Conservation (phyloP, 75 land plant species). For the Chamaecyparis obtusa region DNA sequence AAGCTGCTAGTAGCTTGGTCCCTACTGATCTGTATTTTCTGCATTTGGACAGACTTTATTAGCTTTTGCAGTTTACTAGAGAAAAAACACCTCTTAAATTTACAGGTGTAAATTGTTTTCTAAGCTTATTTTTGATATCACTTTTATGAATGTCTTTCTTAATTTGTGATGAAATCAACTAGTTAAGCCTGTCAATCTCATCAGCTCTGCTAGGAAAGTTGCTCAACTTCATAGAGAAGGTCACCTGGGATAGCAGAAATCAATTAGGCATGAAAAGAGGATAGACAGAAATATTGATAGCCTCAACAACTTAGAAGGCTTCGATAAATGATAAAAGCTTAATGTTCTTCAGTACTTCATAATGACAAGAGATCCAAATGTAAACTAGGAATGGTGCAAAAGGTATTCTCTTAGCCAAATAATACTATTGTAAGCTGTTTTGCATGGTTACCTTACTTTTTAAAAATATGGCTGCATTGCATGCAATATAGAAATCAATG, state of each 20-base stretch:
- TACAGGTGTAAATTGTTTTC: neutral
- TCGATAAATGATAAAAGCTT: neutral
- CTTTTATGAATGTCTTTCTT: neutral
- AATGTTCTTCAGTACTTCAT: neutral
- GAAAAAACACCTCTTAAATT: neutral
- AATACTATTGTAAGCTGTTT: neutral
- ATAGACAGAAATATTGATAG: neutral
- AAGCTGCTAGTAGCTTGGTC: neutral
- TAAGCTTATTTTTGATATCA: neutral
- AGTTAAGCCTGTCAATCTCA: neutral
- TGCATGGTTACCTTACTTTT: neutral
- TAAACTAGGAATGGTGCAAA: neutral
- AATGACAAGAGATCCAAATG: neutral
- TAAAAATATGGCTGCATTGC: neutral
- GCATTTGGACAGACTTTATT: neutral
- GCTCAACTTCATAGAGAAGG: neutral
- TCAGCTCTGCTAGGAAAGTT: neutral
- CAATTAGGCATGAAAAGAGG: neutral
- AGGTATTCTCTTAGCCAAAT: neutral
- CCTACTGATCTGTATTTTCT: neutral
- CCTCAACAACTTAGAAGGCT: neutral
- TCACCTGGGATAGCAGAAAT: neutral
- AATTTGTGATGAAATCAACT: neutral
- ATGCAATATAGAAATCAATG: too few relatives aligned
- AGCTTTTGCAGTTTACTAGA: neutral